Conservation (phyloP, 345 rosid species). For the Noccaea bulbosa region DNA sequence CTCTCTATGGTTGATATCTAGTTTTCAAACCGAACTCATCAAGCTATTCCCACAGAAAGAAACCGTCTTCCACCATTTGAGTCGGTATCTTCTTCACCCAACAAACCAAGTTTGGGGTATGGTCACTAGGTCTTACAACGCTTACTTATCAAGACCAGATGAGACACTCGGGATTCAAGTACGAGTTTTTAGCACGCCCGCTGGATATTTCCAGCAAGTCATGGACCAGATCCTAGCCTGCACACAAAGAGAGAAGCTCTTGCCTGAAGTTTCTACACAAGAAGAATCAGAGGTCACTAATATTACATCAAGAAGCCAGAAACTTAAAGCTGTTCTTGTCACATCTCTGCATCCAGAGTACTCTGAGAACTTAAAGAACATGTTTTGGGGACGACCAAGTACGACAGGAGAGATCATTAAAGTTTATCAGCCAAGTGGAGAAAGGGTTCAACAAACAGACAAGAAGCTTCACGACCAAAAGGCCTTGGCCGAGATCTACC, state of each 20-base stretch:
- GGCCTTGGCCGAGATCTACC: constrained; percentile 45
- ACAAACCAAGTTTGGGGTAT: too few relatives aligned
- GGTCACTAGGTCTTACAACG: too few relatives aligned
- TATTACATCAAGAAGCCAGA: neutral
- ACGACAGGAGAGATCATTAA: constrained; percentile 35
- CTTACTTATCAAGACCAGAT: too few relatives aligned
- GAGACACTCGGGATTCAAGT: constrained; percentile 45
- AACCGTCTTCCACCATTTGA: too few relatives aligned
- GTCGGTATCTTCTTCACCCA: too few relatives aligned
- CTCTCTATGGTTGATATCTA: too few relatives aligned
- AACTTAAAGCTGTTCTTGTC: constrained; percentile 41
- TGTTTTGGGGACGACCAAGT: constrained; percentile 26
- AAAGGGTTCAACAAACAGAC: constrained; percentile 20
- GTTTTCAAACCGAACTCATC: constrained; percentile 13
- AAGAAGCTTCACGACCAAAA: constrained; percentile 40
- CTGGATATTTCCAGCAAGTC: constrained; percentile 2
- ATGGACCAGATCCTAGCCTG: constrained; percentile 42
- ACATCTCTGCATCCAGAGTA: constrained; percentile 40
- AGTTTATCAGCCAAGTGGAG: constrained; percentile 44
- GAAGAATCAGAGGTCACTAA: neutral
- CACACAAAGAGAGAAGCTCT: constrained; percentile 33
- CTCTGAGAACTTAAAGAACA: constrained; percentile 23
- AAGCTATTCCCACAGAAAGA: too few relatives aligned
- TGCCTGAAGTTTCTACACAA: constrained; percentile 26
- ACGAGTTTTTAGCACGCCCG: neutral